Base-by-base conservation (phyloP, 306 rosid genomes). In the Gleditsia sinensis region DNA sequence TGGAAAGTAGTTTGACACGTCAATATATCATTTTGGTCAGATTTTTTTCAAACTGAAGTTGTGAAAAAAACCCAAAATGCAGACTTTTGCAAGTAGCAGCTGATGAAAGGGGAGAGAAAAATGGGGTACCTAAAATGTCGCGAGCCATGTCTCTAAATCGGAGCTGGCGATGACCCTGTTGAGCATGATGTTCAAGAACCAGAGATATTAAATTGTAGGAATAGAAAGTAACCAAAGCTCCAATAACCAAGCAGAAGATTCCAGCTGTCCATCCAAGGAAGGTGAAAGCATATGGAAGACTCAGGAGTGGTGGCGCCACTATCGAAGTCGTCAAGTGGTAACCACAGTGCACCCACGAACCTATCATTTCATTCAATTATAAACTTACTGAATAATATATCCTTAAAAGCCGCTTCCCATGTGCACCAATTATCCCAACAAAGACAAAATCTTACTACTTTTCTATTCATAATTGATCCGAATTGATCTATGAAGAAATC, bases 251-350 rank as follows among this genome's bases (percentile, higher is more conserved):
- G 58, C 90, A 74, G 3, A 79, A 9, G 20, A 89, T 56, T 21
- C 98, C 98, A 61, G 62, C 91, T 28, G 86, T 56, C 98, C 98
- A 93, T 62, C 97, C 98, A 1, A 93, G 86, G 9, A 89, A 86
- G 0, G 84, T 83, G 57, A 93, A 86, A 0, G 97, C 97, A 34
- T 87, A 93, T 0, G 98, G 98, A 37, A 93, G 88, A 6, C 97
- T 93, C 0, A 93, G 65, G 0, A 91, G 92, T 6, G 98, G 1
- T 37, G 98, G 97, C 0, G 97, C 98, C 9, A 93, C 98, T 1
- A 93, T 91, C 30, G 98, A 88, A 0, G 97, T 91, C 16, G 97
- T 86, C 76, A 93, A 85, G 62, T 93, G 98, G 85, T 89, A 93
- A 23, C 98, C 97, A 69, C 89, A 63, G 54, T 93, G 98, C 67